These are phyloP conservation scores for Xylaria sp. DNA, from an alignment of 2,329 filamentous ascomycete genomes.

Conservation along the genomic window DNA sequence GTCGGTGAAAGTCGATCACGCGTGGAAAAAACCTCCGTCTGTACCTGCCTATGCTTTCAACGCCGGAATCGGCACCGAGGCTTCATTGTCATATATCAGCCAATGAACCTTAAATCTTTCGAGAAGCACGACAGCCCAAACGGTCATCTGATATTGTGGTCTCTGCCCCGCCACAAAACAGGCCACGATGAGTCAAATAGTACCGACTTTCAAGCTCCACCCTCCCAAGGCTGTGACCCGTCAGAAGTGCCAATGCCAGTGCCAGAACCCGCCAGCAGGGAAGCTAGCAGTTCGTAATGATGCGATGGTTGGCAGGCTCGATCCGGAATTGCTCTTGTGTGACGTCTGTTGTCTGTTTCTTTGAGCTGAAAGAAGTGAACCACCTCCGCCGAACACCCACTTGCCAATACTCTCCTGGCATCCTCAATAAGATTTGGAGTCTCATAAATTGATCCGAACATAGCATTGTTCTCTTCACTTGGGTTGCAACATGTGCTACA, in stretches of 20 bases:
- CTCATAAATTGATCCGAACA: background rate
- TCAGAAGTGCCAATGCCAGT: constrained; percentile 23
- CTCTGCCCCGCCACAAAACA: background rate
- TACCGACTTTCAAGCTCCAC: background rate
- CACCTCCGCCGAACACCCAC: constrained; percentile 15
- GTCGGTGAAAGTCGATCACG: background rate
- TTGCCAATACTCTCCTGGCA: constrained; percentile 22
- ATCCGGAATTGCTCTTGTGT: constrained; percentile 26
- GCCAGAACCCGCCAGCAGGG: constrained; percentile 6
- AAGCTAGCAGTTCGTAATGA: constrained; percentile 20
- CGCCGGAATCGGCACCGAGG: background rate
- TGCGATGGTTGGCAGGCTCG: constrained; percentile 23
- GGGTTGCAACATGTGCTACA: constrained; percentile 1
- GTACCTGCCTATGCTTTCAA: background rate
- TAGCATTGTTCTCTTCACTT: background rate
- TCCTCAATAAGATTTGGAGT: constrained; percentile 6
- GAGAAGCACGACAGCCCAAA: constrained; percentile 7
- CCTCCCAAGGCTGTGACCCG: background rate
- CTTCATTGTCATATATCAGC: background rate
- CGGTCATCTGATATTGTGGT: constrained; percentile 4
- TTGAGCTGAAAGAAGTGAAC: constrained; percentile 18
- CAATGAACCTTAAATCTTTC: constrained; percentile 15
- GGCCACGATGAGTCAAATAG: constrained; percentile 18
- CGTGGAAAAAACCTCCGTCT: too few relatives aligned
- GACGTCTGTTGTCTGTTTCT: constrained; percentile 30